phyloP scores from a whole-genome alignment of 2,329 filamentous ascomycete genomes.

The Pseudogymnoascus sp. region DNA sequence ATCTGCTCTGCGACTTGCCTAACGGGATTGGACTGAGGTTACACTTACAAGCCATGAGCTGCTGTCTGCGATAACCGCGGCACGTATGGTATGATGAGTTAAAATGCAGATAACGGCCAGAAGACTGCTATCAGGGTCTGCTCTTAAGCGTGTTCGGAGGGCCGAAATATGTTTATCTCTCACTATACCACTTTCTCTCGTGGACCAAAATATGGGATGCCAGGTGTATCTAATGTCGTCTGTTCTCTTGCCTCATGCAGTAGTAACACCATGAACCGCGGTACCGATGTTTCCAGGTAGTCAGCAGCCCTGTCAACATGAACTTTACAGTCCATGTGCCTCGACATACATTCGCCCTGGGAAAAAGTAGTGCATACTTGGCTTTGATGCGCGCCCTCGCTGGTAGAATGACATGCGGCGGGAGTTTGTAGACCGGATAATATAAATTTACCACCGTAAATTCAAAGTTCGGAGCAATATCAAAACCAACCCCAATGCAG shows the following conservation, averaged over 20 bases:
- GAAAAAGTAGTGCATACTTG: background rate
- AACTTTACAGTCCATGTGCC: background rate
- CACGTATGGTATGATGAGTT: background rate
- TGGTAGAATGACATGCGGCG: background rate
- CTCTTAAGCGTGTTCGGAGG: background rate
- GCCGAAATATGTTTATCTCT: background rate
- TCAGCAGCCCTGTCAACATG: background rate
- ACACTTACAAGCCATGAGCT: background rate
- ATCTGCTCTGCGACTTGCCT: background rate
- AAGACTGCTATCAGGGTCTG: background rate
- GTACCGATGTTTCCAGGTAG: background rate
- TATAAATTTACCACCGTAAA: background rate
- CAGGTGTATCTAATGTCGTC: background rate
- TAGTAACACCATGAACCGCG: too few relatives aligned
- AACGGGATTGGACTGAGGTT: background rate
- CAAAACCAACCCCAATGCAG: background rate
- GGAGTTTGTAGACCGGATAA: background rate
- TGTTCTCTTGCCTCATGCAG: too few relatives aligned
- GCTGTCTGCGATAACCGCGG: background rate
- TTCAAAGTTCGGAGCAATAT: background rate
- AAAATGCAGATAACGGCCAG: background rate
- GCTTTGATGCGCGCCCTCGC: background rate
- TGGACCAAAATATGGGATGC: background rate
- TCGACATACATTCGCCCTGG: background rate
- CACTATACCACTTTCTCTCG: background rate